Percentiles rank a stretch among this genome's conserved stretches.
Conservation (phyloP, 495 filamentous ascomycete species). For the Neurospora terricola region DNA sequence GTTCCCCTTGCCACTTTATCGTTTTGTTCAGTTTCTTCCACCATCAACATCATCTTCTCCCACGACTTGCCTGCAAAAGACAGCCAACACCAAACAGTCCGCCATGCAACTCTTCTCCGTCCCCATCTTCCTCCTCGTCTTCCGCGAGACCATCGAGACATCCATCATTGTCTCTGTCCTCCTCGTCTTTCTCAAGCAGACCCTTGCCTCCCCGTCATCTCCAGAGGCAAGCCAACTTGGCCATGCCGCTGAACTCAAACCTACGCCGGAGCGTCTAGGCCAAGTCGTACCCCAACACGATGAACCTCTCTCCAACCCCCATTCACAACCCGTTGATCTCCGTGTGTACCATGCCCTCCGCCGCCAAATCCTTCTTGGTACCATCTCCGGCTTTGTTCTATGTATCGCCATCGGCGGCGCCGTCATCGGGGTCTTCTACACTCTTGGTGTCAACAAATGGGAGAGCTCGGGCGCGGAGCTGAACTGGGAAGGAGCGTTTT, state of each 20-base stretch:
- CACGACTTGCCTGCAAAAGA: background rate
- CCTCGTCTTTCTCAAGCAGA: slow-evolving; percentile 72
- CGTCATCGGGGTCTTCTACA: slow-evolving; percentile 75
- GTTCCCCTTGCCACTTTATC: background rate
- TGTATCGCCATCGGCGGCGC: slow-evolving; percentile 60
- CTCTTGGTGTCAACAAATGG: slow-evolving; percentile 55
- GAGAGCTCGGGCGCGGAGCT: slow-evolving; percentile 44
- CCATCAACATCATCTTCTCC: background rate
- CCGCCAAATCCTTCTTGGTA: slow-evolving; percentile 32
- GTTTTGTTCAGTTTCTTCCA: background rate
- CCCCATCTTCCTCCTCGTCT: slow-evolving; percentile 76
- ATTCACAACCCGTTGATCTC: background rate
- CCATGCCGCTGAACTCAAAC: background rate
- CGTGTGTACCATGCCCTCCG: background rate
- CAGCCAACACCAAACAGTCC: slow-evolving; percentile 7
- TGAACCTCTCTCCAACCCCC: too few relatives aligned
- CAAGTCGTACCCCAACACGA: background rate
- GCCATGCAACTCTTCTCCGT: slow-evolving; percentile 53
- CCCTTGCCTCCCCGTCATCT: slow-evolving; percentile 47
- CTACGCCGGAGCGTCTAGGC: background rate
- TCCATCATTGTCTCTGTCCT: slow-evolving; percentile 75
- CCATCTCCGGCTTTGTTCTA: slow-evolving; percentile 49
- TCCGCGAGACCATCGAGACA: slow-evolving; percentile 75
- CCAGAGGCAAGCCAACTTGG: slow-evolving; percentile 24
- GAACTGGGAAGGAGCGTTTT: slow-evolving; percentile 71